These are phyloP conservation scores for Dictyostelium brefeldianum DNA, from an alignment of 78 protist genomes.

Conservation along the genomic window DNA sequence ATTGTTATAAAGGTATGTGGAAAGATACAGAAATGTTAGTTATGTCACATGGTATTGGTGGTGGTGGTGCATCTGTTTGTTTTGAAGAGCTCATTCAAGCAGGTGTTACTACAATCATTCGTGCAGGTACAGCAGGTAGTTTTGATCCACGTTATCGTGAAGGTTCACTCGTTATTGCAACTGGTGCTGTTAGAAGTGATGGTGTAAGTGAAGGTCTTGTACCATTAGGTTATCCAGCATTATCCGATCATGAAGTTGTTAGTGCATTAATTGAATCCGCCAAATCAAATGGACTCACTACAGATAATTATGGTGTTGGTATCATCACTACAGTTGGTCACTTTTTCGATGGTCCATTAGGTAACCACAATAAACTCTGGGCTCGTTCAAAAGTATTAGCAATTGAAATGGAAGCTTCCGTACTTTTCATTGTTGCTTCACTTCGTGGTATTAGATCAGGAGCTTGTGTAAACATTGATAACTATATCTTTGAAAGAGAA, in stretches of 20 bases:
- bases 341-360: conserved; percentile 83
- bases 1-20: conserved; percentile 69
- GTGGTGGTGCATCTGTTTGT: conserved; percentile 85
- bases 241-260: conserved; percentile 73
- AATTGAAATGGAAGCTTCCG: conserved; percentile 80
- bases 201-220: conserved; percentile 82
- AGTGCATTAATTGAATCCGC: conserved; percentile 62
- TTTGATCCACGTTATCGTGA: conserved; percentile 80
- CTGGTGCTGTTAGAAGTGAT: conserved; percentile 81
- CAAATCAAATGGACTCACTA: background rate
- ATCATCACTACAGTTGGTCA: conserved; percentile 80
- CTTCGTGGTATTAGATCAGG: conserved; percentile 79
- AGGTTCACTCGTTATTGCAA: conserved; percentile 71
- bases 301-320: conserved; percentile 63
- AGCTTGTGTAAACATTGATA: conserved; percentile 79
- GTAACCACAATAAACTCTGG: conserved; percentile 82
- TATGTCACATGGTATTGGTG: conserved; percentile 84
- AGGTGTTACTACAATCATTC: conserved; percentile 74
- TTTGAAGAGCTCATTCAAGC: conserved; percentile 83
- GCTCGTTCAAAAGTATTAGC: conserved; percentile 75
- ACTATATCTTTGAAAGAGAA: conserved; percentile 81
- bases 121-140: conserved; percentile 83
- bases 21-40: conserved; percentile 63
- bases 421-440: conserved; percentile 56
- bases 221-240: conserved; percentile 78